Base-by-base conservation (phyloP, 805 yeast species). In the Wickerhamiella nectarea region DNA sequence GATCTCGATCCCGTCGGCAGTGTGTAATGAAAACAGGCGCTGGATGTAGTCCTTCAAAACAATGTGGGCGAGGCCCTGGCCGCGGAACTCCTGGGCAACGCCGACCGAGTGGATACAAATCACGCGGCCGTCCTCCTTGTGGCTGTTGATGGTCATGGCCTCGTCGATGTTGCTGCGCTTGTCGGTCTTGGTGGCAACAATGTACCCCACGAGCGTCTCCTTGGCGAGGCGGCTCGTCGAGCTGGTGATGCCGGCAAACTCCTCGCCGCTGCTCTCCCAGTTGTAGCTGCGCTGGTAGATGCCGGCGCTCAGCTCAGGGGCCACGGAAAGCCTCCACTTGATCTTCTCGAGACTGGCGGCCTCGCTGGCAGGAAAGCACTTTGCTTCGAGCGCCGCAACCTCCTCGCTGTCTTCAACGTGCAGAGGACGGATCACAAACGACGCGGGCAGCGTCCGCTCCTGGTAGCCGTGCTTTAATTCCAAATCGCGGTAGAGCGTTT, bases 221-320 rank as follows among this genome's bases (percentile, higher is more conserved):
- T 71, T 46, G 34, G 24, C 43, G 14, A 51, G 40, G 9, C 50
- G 24, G 40, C 56, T 44, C 38, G 39, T 60, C 24, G 55, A 60
- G 3, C 51, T 58, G 14, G 57, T 62, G 34, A 52, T 57, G 11
- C 49, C 47, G n/a, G 43, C 51, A n/a, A 54, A 58, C 37, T 52
- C 54, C 22, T 46, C 53, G 18, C 42, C 46, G 14, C 42, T 52
- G 24, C 44, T 50, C 11, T 49, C 55, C 53, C 54, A 54, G 37
- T 48, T 46, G 43, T 45, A 69, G 49, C 62, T 62, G 53, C 66
- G 62, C 24, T 57, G 66, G 56, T 89, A 91, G 45, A 91, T 68
- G 2, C 97, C 97, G 5, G 87, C 75, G 51, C 91, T 76, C 46
- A 89, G 71, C 60, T 89, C 98, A 8, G 97, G 97, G 59, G 96